Evolutionary conservation across 257 asterid species (phyloP).

Genomic region (Verbena officinalis): DNA sequence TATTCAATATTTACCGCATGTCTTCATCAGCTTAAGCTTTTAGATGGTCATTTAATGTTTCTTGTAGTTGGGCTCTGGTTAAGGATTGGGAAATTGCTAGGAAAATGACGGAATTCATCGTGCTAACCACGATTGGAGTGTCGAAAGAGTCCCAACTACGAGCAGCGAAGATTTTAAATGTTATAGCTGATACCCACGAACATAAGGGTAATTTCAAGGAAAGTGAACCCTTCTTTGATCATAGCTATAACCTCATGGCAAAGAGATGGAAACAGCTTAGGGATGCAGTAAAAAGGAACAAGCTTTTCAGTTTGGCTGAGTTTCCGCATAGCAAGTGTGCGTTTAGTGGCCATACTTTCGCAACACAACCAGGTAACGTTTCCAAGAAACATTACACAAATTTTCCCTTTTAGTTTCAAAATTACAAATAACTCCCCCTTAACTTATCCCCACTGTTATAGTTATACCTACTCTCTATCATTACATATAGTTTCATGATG

Average conservation of each 20-base stretch:
- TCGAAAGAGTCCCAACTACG: slow-evolving; percentile 93
- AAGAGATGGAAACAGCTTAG: slow-evolving; percentile 78
- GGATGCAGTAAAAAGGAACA: slow-evolving; percentile 50
- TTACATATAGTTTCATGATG: too few species aligned
- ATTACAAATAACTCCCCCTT: too few species aligned
- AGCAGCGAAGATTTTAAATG: slow-evolving; percentile 76
- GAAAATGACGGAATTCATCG: slow-evolving; percentile 78
- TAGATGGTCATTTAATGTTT: background rate
- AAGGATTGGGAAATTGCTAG: slow-evolving; percentile 72
- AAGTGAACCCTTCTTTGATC: slow-evolving; percentile 59
- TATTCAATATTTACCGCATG: background rate
- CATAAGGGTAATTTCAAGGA: slow-evolving; percentile 32
- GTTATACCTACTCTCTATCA: too few species aligned
- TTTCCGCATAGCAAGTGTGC: slow-evolving; percentile 55
- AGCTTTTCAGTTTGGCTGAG: slow-evolving; percentile 65
- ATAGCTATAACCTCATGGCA: slow-evolving; percentile 50
- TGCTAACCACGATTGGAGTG: slow-evolving; percentile 81
- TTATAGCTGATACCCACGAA: slow-evolving; percentile 55
- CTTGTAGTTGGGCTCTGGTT: slow-evolving; percentile 89
- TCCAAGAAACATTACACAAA: background rate
- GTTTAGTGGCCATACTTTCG: slow-evolving; percentile 56
- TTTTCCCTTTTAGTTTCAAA: too few species aligned
- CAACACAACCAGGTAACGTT: slow-evolving; percentile 70
- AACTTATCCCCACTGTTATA: too few species aligned
- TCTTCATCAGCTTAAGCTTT: too few species aligned